Conservation (phyloP, 768 basidiomycete species). For the Cystofilobasidium capitatum region DNA sequence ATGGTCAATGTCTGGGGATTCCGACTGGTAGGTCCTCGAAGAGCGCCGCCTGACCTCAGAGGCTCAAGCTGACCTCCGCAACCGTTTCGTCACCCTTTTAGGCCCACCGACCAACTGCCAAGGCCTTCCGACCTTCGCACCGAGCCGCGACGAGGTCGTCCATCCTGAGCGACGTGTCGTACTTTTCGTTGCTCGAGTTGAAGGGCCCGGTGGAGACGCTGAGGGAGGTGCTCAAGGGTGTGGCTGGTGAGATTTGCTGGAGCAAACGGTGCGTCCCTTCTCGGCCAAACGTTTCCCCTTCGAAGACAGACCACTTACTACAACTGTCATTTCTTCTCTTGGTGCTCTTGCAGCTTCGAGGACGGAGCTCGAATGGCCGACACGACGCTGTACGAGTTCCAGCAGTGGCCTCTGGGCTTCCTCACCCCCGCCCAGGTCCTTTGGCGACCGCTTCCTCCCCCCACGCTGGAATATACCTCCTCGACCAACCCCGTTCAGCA, state of each 20-base stretch:
- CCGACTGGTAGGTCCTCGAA: conserved; percentile 53
- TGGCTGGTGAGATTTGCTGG: conserved; percentile 40
- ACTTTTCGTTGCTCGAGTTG: conserved; percentile 65
- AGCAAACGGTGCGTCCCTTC: conserved; percentile 32
- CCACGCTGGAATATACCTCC: neutral
- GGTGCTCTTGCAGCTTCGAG: conserved; percentile 7
- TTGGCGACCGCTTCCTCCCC: conserved; percentile 6
- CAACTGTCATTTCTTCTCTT: neutral
- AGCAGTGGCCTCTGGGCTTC: conserved; percentile 10
- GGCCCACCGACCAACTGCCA: conserved; percentile 82
- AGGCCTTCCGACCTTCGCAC: conserved; percentile 82
- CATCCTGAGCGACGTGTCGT: conserved; percentile 84
- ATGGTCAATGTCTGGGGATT: conserved; percentile 92
- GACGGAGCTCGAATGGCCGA: conserved; percentile 13
- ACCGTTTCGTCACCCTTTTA: conserved; percentile 34
- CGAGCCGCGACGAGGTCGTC: conserved; percentile 74
- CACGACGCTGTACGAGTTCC: conserved; percentile 11
- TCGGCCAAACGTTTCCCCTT: neutral
- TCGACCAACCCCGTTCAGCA: conserved; percentile 37
- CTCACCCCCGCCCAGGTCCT: conserved; percentile 22
- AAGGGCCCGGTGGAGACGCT: conserved; percentile 55
- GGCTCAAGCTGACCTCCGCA: neutral
- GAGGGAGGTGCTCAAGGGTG: conserved; percentile 48
- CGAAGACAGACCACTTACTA: neutral
- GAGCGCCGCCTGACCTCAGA: no score